These are phyloP conservation scores for Leptoxyphium fumago DNA, from an alignment of 2,329 filamentous ascomycete species.

Conservation along the genomic window DNA sequence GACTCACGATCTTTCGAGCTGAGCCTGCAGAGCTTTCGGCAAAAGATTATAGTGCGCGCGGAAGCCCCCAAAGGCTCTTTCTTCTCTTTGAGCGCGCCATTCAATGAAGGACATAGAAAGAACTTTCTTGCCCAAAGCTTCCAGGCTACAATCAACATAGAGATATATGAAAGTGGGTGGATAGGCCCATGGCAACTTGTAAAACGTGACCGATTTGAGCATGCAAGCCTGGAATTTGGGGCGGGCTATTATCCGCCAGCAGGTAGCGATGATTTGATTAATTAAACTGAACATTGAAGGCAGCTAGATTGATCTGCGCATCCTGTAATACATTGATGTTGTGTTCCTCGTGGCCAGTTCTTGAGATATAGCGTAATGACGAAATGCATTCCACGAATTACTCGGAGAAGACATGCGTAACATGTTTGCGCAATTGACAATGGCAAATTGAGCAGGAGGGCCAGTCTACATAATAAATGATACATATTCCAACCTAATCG, in stretches of 20 bases:
- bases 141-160: constrained; percentile 28
- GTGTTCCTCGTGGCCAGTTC: too few relatives aligned
- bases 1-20: constrained; percentile 24
- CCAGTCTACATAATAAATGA: too few relatives aligned
- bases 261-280: constrained; percentile 18
- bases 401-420: too few relatives aligned
- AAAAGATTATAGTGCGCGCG: constrained; percentile 27
- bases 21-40: constrained; percentile 23
- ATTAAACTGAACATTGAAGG: not conserved
- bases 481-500: too few relatives aligned
- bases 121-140: constrained; percentile 35
- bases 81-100: constrained; percentile 32
- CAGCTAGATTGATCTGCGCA: too few relatives aligned
- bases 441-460: too few relatives aligned
- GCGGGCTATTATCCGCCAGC: constrained; percentile 31
- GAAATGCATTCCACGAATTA: too few relatives aligned
- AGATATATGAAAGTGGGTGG: constrained; percentile 25
- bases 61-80: constrained; percentile 28
- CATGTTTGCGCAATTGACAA: too few relatives aligned
- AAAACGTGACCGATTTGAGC: constrained; percentile 26
- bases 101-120: constrained; percentile 29
- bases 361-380: too few relatives aligned
- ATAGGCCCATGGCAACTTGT: constrained; percentile 27
- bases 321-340: too few relatives aligned
- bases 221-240: constrained; percentile 34